Evolutionary conservation across 805 yeast genomes (phyloP), one percentile per base, ranked within the genome.

Genomic region (Metschnikowia koreensis): DNA sequence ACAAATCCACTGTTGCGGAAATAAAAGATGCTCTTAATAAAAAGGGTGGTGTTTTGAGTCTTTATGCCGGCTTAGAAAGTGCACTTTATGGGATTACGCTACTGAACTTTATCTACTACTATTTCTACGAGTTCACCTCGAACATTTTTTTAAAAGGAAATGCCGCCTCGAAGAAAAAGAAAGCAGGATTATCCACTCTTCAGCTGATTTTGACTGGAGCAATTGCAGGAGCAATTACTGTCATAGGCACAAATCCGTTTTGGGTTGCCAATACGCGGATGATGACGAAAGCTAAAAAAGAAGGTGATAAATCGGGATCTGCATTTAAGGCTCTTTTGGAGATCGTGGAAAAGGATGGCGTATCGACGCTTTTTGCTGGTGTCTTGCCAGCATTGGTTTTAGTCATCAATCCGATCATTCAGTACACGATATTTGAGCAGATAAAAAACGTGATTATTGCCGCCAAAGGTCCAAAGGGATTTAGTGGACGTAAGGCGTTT

Each of bases 201-300:
- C 91, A 89, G 68, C 81, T 89, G 48, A 85, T 90, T 60, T 53
- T 78, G 6, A 84, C 91, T 2, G 96, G 97, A 28, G 86, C 94
- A 0, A 76, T 89, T 62, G 96, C 97, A 1, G 97, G 97, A 0
- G 80, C 91, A 9, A 81, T 90, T 38, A 90, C 97, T 3, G 87
- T 91, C 46, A 73, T 87, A 17, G 77, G 84, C 10, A 84, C 96
- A 11, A 91, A 91, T 67, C 97, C 97, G 26, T 83, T 89, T 59
- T 91, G 97, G 97, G 96, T 91, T 41, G 94, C 96, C 42, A 91
- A 91, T 66, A 91, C 97, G 2, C 80, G 97, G 64, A 83, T 86
- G 81, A 88, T 96, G 60, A 90, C 92, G 47, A 49, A 50, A 42
- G 65, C 69, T 50, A 68, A 69, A 55, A 69, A 68, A 53, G 55